Evolutionary conservation across 2,329 filamentous ascomycete genomes (phyloP).

Genomic region (Penicillium sp.): DNA sequence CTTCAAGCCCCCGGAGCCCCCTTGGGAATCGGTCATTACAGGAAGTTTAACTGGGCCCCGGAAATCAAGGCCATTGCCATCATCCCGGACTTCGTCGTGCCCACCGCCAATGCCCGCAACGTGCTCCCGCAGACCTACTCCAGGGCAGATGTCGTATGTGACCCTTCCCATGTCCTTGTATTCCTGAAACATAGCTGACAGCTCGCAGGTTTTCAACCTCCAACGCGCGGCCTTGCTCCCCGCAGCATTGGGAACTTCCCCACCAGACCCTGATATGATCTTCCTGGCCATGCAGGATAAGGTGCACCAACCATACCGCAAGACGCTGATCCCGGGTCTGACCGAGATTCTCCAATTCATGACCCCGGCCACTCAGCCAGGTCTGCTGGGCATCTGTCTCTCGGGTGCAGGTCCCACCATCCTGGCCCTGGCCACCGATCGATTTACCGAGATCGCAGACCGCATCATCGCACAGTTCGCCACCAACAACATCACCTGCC

Average conservation of each 20-base stretch:
- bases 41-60: conserved; percentile 87
- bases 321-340: conserved; percentile 84
- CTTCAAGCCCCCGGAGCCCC: conserved; percentile 78
- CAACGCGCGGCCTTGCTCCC: conserved; percentile 89
- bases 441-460: conserved; percentile 81
- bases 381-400: conserved; percentile 87
- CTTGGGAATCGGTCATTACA: conserved; percentile 90
- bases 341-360: conserved; percentile 87
- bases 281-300: conserved; percentile 98
- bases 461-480: conserved; percentile 71
- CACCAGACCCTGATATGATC: conserved; percentile 87
- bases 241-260: conserved; percentile 80
- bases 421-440: conserved; percentile 79
- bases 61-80: conserved; percentile 97
- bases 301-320: conserved; percentile 92
- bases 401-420: conserved; percentile 95
- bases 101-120: conserved; percentile 83
- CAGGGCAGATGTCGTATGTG: conserved; percentile 71
- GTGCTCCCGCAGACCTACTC: conserved; percentile 78
- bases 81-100: conserved; percentile 90
- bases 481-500: conserved; percentile 61
- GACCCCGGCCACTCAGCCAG: conserved; percentile 78
- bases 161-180: not conserved
- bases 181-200: not conserved
- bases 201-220: conserved; percentile 66